Percentiles rank a stretch among this genome's conserved stretches.
These are phyloP conservation scores for Peniophora sp. DNA, from an alignment of 1,284 basidiomycete genomes.

Conservation along the genomic window DNA sequence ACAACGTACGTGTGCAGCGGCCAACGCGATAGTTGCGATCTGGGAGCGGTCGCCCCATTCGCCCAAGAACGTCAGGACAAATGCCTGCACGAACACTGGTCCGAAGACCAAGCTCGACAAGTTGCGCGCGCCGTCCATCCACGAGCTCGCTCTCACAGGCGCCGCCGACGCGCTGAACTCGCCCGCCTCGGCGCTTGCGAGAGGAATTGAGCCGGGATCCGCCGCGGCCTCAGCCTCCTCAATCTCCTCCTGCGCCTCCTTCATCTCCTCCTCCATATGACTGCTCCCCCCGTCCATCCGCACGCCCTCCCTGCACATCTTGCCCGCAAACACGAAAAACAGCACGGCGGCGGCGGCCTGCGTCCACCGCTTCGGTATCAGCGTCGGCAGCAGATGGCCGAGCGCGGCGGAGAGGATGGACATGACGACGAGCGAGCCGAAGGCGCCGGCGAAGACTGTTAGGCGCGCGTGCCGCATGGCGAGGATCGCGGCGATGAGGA, in stretches of 20 bases:
- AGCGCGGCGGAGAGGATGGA: conserved; percentile 83
- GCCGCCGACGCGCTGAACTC: conserved; percentile 19
- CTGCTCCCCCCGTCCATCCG: conserved; percentile 70
- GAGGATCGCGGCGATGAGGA: conserved; percentile 94
- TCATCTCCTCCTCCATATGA: conserved; percentile 88
- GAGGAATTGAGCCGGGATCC: conserved; percentile 42
- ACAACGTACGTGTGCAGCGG: conserved; percentile 85
- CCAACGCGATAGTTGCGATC: conserved; percentile 95
- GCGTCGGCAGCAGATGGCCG: conserved; percentile 77
- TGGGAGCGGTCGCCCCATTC: conserved; percentile 99
- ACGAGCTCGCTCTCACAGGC: conserved; percentile 7
- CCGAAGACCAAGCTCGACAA: conserved; percentile 79
- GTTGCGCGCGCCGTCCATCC: conserved; percentile 67
- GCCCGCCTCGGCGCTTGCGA: conserved; percentile 60
- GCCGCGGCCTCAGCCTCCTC: conserved; percentile 54
- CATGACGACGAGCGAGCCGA: conserved; percentile 88
- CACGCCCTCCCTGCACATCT: conserved; percentile 78
- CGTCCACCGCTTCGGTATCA: conserved; percentile 77
- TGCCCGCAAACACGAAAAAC: conserved; percentile 82
- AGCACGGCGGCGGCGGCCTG: conserved; percentile 73
- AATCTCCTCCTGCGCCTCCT: conserved; percentile 87
- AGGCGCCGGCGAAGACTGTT: conserved; percentile 85
- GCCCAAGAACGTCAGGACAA: conserved; percentile 91
- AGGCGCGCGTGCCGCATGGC: conserved; percentile 89
- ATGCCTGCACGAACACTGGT: conserved; percentile 94